Evolutionary conservation across 1,284 basidiomycete genomes (phyloP).

Genomic region (Ceratobasidium sp.): DNA sequence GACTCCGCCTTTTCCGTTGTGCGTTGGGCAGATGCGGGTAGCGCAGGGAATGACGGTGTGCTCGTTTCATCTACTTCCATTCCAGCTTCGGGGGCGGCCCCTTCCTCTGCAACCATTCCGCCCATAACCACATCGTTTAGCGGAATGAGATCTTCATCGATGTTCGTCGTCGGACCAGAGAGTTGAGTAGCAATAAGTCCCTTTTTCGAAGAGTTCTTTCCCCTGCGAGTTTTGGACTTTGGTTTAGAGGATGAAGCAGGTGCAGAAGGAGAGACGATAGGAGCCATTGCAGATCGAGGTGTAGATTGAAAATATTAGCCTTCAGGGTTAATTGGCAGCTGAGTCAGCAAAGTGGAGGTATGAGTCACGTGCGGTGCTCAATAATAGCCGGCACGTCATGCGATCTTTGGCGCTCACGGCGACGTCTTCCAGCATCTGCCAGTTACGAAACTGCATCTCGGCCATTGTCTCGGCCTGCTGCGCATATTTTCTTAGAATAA

Average conservation of each 20-base stretch:
- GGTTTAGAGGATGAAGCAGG: constrained; percentile 37
- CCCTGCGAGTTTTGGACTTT: constrained; percentile 29
- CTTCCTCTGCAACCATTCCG: neutral
- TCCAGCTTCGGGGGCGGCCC: constrained; percentile 1
- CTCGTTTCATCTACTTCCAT: constrained; percentile 51
- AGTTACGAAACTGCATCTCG: too few relatives aligned
- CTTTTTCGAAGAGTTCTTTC: constrained; percentile 22
- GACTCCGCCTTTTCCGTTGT: constrained; percentile 80
- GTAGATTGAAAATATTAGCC: constrained; percentile 31
- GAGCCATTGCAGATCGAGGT: constrained; percentile 23
- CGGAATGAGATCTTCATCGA: constrained; percentile 27
- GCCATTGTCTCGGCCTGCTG: too few relatives aligned
- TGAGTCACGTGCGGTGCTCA: neutral
- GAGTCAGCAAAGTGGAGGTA: constrained; percentile 2
- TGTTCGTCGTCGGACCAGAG: neutral
- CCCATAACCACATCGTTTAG: constrained; percentile 39
- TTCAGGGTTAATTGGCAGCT: constrained; percentile 8
- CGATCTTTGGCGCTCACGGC: too few relatives aligned
- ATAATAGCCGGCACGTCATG: neutral
- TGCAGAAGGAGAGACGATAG: constrained; percentile 31
- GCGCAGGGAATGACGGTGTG: constrained; percentile 75
- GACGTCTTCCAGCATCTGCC: too few relatives aligned
- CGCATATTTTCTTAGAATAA: too few relatives aligned
- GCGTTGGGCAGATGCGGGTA: constrained; percentile 70
- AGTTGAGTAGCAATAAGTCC: constrained; percentile 28